Evolutionary conservation across 2,329 filamentous ascomycete genomes (phyloP).

Genomic region (Diplodia seriata): DNA sequence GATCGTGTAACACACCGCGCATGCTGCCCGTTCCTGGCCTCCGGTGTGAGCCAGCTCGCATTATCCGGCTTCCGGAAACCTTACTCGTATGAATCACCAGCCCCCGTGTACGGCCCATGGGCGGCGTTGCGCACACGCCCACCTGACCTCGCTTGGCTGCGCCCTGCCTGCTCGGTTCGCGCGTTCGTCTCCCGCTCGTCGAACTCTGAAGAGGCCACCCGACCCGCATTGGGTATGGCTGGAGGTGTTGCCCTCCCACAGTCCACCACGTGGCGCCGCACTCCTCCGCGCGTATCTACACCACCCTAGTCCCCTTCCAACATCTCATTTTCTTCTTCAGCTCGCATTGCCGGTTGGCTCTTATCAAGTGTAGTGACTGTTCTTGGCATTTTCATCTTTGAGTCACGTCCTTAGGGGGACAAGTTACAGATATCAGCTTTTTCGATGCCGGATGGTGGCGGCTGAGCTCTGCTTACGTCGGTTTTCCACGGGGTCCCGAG

Average conservation of each 20-base stretch:
- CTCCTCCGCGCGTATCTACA: no score
- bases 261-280: no score
- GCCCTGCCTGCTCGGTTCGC: no score
- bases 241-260: no score
- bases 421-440: fast-evolving
- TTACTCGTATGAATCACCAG: neutral
- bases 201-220: no score
- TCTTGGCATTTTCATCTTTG: neutral
- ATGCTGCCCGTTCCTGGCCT: neutral
- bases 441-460: neutral
- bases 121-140: no score
- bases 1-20: neutral
- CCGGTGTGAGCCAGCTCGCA: no score
- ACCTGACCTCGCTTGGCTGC: no score
- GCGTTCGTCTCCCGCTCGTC: no score
- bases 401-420: neutral
- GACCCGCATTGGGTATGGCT: no score
- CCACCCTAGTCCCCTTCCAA: neutral
- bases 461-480: neutral
- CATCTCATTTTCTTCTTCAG: neutral
- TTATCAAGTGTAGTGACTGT: neutral
- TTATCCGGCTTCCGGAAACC: neutral
- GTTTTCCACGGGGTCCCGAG: neutral
- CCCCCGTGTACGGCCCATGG: neutral
- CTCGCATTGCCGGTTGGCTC: neutral